Evolutionary conservation across 257 asterid genomes (phyloP), one percentile per base, ranked within the genome.

Genomic region (Haberlea rhodopensis): DNA sequence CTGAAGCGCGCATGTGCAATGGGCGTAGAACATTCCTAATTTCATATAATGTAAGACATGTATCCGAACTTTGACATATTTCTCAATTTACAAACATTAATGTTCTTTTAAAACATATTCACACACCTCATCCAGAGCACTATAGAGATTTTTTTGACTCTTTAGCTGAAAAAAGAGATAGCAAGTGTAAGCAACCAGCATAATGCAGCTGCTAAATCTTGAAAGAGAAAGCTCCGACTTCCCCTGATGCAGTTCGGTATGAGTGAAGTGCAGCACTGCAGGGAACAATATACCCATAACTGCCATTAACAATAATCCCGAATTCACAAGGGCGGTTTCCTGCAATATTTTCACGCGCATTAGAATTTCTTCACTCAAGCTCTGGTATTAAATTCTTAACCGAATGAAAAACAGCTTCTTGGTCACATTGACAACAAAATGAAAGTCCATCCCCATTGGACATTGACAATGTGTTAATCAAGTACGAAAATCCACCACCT

Each of bases 241-340:
- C 54, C 91, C 95, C 78, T 84, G 74, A 70, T 92, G 96, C 71
- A 80, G 73, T 81, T 92, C 99, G 2, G 99, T 76, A 66, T 82
- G 97, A 37, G 97, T 89, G 76, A 87, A 89, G 78, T 89, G 96
- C 55, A 92, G 88, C 57, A 92, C 99, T 10, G 95, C 99, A 5
- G 99, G 99, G 75, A 92, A 83, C 69, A 92, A 53, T 67, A 92
- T 68, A 53, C 97, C 95, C 99, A 92, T 92, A 34, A 92, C 99
- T 24, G 99, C 99, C 99, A 89, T 92, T 75, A 92, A 73, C 79
- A 92, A 76, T 67, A 92, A 83, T 56, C 99, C 99, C 4, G 97
- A 89, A 73, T 81, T 92, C 78, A 89, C 99, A 28, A 84, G 71
- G 26, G 97, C 99, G 73, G 88, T 66, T 20, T 89, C 88, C 99